phyloP scores from a whole-genome alignment of 1,284 basidiomycete genomes.

The Lentinula novae-zelandiae region DNA sequence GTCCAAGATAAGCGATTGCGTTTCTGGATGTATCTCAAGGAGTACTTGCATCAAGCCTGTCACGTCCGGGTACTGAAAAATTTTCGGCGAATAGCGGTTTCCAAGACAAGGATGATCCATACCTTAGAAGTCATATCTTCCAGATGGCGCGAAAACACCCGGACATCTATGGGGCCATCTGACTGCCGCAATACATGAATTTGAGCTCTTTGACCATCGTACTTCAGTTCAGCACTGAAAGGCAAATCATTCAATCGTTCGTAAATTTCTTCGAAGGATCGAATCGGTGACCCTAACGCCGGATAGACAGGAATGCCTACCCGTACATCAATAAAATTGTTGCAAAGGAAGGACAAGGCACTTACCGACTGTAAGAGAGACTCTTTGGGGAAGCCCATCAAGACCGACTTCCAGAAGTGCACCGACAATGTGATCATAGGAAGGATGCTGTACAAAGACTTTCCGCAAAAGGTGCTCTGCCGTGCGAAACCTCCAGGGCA shows the following conservation, averaged over 20 bases:
- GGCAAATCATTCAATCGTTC: slow-evolving; percentile 62
- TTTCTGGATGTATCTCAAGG: slow-evolving; percentile 37
- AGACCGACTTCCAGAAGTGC: slow-evolving; percentile 64
- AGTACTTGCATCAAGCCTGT: slow-evolving; percentile 52
- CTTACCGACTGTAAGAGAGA: slow-evolving; percentile 76
- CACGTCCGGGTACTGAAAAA: slow-evolving; percentile 82
- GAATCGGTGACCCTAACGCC: slow-evolving; percentile 79
- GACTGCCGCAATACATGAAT: slow-evolving; percentile 63
- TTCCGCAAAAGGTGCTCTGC: slow-evolving; percentile 70
- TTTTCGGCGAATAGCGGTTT: slow-evolving; percentile 18
- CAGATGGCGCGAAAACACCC: slow-evolving; percentile 85
- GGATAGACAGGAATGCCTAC: slow-evolving; percentile 68
- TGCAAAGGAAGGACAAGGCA: slow-evolving; percentile 4
- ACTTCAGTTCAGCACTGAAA: slow-evolving; percentile 82
- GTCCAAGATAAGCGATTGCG: slow-evolving; percentile 80
- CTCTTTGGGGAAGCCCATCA: slow-evolving; percentile 55
- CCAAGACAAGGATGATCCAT: slow-evolving; percentile 17
- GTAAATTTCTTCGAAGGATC: slow-evolving; percentile 84
- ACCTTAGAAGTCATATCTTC: slow-evolving; percentile 92
- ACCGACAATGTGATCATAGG: slow-evolving; percentile 75
- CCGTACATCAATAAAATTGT: neutral
- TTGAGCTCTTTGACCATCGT: slow-evolving; percentile 87
- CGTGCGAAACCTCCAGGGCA: slow-evolving; percentile 43
- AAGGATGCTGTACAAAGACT: slow-evolving; percentile 86
- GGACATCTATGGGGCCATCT: slow-evolving; percentile 44